These are phyloP conservation scores for Ophiocordyceps camponoti-rufipedis DNA, from an alignment of 2,329 filamentous ascomycete genomes.

Conservation along the genomic window DNA sequence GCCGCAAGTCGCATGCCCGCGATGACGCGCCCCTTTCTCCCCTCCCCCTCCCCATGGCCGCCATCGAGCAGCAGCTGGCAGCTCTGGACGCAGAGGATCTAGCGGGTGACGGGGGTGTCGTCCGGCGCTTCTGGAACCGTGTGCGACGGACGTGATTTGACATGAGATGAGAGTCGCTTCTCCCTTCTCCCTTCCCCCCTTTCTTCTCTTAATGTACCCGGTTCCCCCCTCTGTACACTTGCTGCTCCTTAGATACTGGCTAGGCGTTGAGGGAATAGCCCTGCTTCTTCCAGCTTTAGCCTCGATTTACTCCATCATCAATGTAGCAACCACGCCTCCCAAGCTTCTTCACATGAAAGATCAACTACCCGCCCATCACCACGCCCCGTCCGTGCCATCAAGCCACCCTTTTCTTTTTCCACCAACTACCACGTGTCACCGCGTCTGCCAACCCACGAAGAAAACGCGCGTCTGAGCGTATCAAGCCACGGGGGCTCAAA, in stretches of 20 bases:
- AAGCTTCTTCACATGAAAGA: background rate
- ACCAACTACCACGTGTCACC: too few species aligned
- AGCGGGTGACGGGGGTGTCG: conserved; percentile 27
- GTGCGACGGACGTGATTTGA: conserved; percentile 25
- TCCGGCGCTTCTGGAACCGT: conserved; percentile 47
- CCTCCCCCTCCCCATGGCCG: conserved; percentile 23
- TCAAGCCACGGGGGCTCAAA: too few species aligned
- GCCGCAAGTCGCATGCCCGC: conserved; percentile 23
- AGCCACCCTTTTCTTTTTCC: background rate
- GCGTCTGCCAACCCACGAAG: too few species aligned
- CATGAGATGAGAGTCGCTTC: background rate
- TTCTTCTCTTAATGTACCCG: background rate
- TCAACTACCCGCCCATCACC: too few species aligned
- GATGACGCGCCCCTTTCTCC: conserved; percentile 14
- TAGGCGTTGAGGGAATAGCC: background rate
- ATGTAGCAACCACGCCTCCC: background rate
- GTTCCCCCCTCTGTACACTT: too few species aligned
- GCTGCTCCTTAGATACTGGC: too few species aligned
- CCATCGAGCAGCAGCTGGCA: conserved; percentile 33
- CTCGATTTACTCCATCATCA: background rate
- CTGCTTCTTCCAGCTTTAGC: background rate
- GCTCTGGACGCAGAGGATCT: conserved; percentile 31
- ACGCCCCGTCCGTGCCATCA: too few species aligned
- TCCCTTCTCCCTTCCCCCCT: background rate
- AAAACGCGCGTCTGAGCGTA: too few species aligned